Base-by-base conservation (phyloP, 345 rosid species). In the Isatis tinctoria region DNA sequence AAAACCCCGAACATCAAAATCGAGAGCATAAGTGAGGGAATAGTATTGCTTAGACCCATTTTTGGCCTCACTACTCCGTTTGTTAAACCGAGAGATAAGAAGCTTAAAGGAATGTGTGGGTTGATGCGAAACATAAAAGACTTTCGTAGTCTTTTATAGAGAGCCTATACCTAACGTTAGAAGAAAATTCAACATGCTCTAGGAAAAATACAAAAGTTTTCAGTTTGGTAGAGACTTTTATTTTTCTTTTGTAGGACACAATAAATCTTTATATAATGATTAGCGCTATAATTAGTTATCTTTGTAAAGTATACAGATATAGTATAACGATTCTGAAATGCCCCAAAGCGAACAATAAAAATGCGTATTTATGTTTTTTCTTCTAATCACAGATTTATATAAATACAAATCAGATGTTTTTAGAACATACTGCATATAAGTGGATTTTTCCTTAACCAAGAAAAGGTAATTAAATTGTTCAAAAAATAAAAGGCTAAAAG, bases 21-120 rank as follows among this genome's bases (percentile, higher is more conserved):
- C 2, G 60, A 48, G 33, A 59, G 14, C 10, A 60, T 27, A 27
- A 65, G 27, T 28, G 16, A 39, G 14, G n/a, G 14, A 74, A 67
- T 37, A 20, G 16, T 67, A 48, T 74, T 66, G 67, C 43, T 47
- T 74, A 66, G 14, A 67, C 35, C 62, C 78, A 74, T 74, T 58
- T 33, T 36, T 57, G 40, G 54, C 20, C 24, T 17, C 69, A n/a
- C n/a, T n/a, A 8, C 53, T 28, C 8, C 44, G n/a, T 27, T 63
- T 49, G 58, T 56, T 56, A 65, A 65, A 32, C 10, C 65, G 36
- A 43, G n/a, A n/a, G 54, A 63, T 51, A 18, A 54, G 27, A 73
- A 65, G 22, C 20, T 47, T 65, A 43, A 26, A 64, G 57, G 30
- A 56, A 5, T 54, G 13, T 43, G 40, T 65, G 67, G 17, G 36